Conservation (phyloP, 352 stramenopile genomes). For the Phytophthora foliorum region DNA sequence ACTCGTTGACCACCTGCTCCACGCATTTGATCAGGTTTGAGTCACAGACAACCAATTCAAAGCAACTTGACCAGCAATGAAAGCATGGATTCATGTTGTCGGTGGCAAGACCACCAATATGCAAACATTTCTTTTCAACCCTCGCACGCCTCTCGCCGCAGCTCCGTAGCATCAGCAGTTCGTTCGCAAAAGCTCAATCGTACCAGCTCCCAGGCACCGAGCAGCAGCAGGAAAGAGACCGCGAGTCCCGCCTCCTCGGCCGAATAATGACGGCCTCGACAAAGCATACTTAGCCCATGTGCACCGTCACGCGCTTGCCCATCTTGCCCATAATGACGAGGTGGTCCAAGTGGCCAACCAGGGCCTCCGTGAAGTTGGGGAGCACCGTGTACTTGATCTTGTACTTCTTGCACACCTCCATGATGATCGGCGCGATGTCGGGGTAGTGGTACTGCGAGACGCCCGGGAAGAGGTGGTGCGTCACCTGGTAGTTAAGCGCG, state of each 20-base stretch:
- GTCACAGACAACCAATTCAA: not conserved
- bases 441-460: conserved; percentile 96
- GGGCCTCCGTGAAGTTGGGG: conserved; percentile 80
- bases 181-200: conserved; percentile 8
- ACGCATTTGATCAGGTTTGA: not conserved
- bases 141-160: not conserved
- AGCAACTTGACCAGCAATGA: conserved; percentile 10
- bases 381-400: conserved; percentile 94
- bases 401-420: conserved; percentile 94
- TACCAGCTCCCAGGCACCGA: not conserved
- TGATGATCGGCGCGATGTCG: conserved; percentile 93
- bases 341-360: conserved; percentile 90
- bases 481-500: conserved; percentile 98
- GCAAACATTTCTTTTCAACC: conserved; percentile 19
- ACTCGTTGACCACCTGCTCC: not conserved
- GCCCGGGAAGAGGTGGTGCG: conserved; percentile 93
- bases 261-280: conserved; percentile 4
- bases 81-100: conserved; percentile 31
- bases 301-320: conserved; percentile 79
- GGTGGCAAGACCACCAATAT: conserved; percentile 22
- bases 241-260: not conserved
- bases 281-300: conserved; percentile 82
- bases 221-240: conserved; percentile 10
- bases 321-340: conserved; percentile 91
- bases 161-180: not conserved